Base-by-base conservation (phyloP, 306 rosid species). In the Cicer pinnatifidum region DNA sequence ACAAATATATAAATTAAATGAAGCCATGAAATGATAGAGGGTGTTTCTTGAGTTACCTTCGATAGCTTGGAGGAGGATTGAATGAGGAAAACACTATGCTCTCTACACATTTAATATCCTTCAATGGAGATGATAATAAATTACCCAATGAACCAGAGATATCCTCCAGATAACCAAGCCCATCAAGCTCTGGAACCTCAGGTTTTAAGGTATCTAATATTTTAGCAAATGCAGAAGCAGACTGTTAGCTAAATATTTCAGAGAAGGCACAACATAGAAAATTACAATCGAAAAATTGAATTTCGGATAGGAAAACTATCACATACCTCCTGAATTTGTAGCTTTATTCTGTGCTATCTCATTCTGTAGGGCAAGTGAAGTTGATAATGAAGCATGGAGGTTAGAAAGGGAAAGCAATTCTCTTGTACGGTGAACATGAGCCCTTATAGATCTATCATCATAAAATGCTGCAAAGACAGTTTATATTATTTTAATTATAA, bases 361-460 rank as follows among this genome's bases (percentile, higher is more conserved):
- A 82, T 87, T 89, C 80, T 95, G 92, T 35, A 95, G 77, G 75
- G 97, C 97, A 83, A 95, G 97, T 41, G 97, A 95, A n/a, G 99
- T 91, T 33, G 99, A 95, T 43, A 90, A 74, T 3, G 99, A 95
- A 33, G 97, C 89, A 83, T 95, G 99, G 75, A 95, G 89, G 43
- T 90, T 79, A 52, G 97, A 91, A 69, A 91, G 97, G 44, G 99
- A 88, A 56, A 95, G 96, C 87, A 95, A 81, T 72, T 95, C 99
- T 82, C 96, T 82, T 0, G 99, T 87, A 51, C 99, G 96, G 73
- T 87, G 93, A 67, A 95, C 97, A 86, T 95, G 99, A 73, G 99
- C 97, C 90, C 99, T 88, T 82, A 88, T 86, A 44, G 99, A 95
- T 85, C 99, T 86, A 90, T 95, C 99, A 81, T 95, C 99, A 80